A percentile compares a stretch with the other conserved stretches of the same genome.
These are phyloP conservation scores for Chlorophyllum brunneum DNA, from an alignment of 768 basidiomycete genomes.

Conservation along the genomic window DNA sequence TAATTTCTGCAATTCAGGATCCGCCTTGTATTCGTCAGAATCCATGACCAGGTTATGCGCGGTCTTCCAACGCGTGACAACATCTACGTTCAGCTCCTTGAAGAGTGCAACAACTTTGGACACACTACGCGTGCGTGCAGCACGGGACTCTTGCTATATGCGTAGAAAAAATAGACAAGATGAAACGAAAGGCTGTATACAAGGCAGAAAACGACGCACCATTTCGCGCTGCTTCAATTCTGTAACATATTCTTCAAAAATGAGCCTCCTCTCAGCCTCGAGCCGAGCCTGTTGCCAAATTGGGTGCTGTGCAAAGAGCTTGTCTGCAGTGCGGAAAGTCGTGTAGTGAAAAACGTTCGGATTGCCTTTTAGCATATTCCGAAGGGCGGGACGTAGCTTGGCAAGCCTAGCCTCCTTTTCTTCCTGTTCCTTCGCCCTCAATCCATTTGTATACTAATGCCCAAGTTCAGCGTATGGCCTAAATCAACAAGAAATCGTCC, in stretches of 20 bases:
- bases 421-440: conserved; percentile 80
- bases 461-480: background rate
- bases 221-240: conserved; percentile 88
- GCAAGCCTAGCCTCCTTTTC: conserved; percentile 80
- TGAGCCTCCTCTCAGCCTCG: conserved; percentile 78
- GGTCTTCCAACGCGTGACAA: conserved; percentile 89
- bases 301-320: conserved; percentile 79
- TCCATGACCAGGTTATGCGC: conserved; percentile 75
- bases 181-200: background rate
- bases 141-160: conserved; percentile 71
- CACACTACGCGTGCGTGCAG: conserved; percentile 74
- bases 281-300: conserved; percentile 88
- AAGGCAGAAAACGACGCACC: conserved; percentile 44
- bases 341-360: conserved; percentile 90
- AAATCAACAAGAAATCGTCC: conserved; percentile 17
- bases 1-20: conserved; percentile 73
- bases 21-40: conserved; percentile 75
- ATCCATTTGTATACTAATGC: conserved; percentile 67
- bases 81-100: conserved; percentile 85
- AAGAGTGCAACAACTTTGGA: conserved; percentile 81
- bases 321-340: conserved; percentile 86
- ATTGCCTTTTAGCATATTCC: conserved; percentile 83
- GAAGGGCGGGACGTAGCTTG: conserved; percentile 81
- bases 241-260: conserved; percentile 89
- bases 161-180: conserved; percentile 6